Conservation (phyloP, 768 basidiomycete genomes). For the Tulasnella sp. region DNA sequence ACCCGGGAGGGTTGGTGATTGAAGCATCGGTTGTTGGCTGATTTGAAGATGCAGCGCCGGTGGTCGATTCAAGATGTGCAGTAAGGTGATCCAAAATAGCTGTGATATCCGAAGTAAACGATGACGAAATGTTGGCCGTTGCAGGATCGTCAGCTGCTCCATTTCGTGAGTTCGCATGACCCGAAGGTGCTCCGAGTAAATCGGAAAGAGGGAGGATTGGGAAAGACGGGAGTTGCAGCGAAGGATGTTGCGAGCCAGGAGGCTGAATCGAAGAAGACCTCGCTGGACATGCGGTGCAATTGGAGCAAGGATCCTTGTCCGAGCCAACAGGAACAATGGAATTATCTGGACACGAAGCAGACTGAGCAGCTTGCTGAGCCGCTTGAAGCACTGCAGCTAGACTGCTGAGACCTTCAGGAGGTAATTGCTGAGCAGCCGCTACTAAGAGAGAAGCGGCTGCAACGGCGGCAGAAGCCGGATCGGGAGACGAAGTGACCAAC, state of each 20-base stretch:
- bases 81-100: slow-evolving; percentile 17
- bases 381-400: slow-evolving; percentile 12
- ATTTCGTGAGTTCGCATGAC: no score
- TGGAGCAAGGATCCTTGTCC: no score
- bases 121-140: background rate
- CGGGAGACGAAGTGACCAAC: no score
- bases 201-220: background rate
- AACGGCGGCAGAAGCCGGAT: background rate
- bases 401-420: slow-evolving; percentile 7
- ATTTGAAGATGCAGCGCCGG: background rate
- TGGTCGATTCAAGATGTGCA: slow-evolving; percentile 14
- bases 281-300: background rate
- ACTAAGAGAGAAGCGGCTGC: slow-evolving; percentile 12
- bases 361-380: slow-evolving; percentile 12
- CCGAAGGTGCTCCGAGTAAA: background rate
- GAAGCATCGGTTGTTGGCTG: background rate
- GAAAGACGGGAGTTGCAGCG: background rate
- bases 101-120: slow-evolving; percentile 14
- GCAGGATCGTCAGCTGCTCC: no score
- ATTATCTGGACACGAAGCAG: background rate
- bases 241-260: no score
- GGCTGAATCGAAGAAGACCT: no score
- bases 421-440: slow-evolving; percentile 12
- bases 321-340: background rate
- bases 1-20: no score